phyloP scores from a whole-genome alignment of 345 rosid genomes.

The Acer negundo region DNA sequence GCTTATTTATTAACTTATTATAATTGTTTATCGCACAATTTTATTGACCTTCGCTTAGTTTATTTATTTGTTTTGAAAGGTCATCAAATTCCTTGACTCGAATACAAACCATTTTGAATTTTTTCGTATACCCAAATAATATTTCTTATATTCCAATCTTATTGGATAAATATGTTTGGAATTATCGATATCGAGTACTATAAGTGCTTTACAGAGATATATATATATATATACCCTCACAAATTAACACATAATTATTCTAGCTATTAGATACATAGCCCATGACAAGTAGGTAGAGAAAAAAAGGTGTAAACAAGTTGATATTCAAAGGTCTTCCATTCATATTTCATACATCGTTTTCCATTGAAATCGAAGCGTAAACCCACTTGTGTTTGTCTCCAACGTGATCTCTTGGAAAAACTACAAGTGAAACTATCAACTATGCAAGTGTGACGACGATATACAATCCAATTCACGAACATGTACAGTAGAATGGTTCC shows the following conservation, averaged over 20 bases:
- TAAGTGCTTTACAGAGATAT: too few species aligned
- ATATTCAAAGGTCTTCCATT: constrained; percentile 7
- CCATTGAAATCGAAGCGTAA: neutral
- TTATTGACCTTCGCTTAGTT: neutral
- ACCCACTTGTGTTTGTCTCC: constrained; percentile 14
- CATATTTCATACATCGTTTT: neutral
- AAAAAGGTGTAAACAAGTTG: neutral
- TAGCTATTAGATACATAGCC: too few species aligned
- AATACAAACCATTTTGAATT: neutral
- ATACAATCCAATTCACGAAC: neutral
- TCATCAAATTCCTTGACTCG: constrained; percentile 4
- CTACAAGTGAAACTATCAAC: neutral
- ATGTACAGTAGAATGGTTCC: neutral
- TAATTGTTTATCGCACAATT: constrained; percentile 5
- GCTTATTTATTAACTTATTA: too few species aligned
- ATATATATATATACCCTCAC: too few species aligned
- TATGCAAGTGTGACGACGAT: neutral
- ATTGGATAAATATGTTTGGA: too few species aligned
- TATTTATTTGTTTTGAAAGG: neutral
- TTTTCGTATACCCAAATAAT: neutral
- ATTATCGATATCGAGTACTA: too few species aligned
- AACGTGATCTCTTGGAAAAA: neutral
- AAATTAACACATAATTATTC: too few species aligned
- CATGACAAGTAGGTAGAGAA: neutral
- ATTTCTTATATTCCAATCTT: neutral